Base-by-base conservation (phyloP, 306 rosid genomes). In the Quercus wislizeni region DNA sequence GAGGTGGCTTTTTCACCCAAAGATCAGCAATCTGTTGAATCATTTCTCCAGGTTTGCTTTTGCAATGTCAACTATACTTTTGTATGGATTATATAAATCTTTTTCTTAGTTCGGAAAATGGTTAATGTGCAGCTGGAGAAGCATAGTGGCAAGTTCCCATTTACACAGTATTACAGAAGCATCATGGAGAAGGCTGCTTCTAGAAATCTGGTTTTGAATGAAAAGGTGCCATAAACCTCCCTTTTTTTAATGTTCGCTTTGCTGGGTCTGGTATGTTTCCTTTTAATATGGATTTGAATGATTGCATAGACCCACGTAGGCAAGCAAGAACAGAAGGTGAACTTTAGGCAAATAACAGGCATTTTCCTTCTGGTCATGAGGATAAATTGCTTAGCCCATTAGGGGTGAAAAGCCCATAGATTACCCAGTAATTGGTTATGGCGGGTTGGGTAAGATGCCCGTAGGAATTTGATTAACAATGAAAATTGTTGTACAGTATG, bases 1-100 rank as follows among this genome's bases (percentile, higher is more conserved):
- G 96, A 93, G 61, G 90, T 67, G 77, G 76, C 95, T 59, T 93
- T 93, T 88, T 93, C 97, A 52, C 99, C 99, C 0, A 91, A 87
- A 56, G 98, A 95, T 85, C 92, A 83, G 72, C 93, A 87, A 84
- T 86, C 88, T 46, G 91, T 86, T 25, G 98, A 89, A 80, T 73
- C 82, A 56, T 93, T 95, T 89, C 96, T 93, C 89, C 96, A 88
- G 97, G 99, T 95, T 69, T 83, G 77, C 75, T 68, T 25, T 61
- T 71, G 27, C 54, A 54, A 31, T 12, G 27, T 31, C 4, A 23
- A 23, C 5, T 17, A 59, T 31, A 52, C 19, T 3, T 41, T 52
- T 33, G 65, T 21, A 59, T 1, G 35, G 6, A 55, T 67, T 55
- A 33, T 77, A 52, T 76, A 27, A 57, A 21, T 74, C 2, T 6